Base-by-base conservation (phyloP, 1,284 basidiomycete genomes). In the Neonothopanus nambi region DNA sequence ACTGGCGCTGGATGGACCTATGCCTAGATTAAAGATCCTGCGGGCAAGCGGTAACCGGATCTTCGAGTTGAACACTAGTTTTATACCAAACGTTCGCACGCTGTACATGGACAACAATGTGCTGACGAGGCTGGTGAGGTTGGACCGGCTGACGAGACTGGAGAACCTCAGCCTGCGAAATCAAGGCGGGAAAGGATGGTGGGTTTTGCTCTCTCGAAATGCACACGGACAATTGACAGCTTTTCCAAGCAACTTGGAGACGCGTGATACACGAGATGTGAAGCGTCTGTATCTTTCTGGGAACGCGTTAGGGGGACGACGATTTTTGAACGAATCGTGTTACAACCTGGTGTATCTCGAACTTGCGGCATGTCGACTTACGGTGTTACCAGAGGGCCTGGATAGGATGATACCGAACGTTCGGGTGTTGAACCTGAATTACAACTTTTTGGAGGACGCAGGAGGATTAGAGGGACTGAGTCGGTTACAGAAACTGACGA, bases 241-340 rank as follows among this genome's bases (percentile, higher is more conserved):
- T 6, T 23, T 11, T 52, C 59, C 45, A 39, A 85, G 84, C 63
- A 74, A 74, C 57, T 67, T 87, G 59, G 76, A 83, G 60, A 81
- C 82, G 56, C 80, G 83, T 57, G 87, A 94, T 68, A 80, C 97
- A 62, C 84, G 92, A 63, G 91, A 95, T 72, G 84, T 94, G 60
- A 95, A 95, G 73, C 83, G 96, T 44, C 75, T 99, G 63, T 99
- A 98, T 77, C 81, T 98, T 48, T 95, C 93, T 57, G 94, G 94
- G 17, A 80, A 78, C 59, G 69, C 72, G 41, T 67, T 80, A 50
- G 68, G 70, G 56, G 60, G 23, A 8, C 20, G 58, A 21, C 65
- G 67, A 50, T 77, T 79, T 59, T 57, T 79, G 35, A 65, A 65
- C 33, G 73, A 75, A 68, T 75, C 84, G 42, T 91, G 91, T 71